Base-by-base conservation (phyloP, 2,329 filamentous ascomycete species). In the Chalaropsis ovoidea region DNA sequence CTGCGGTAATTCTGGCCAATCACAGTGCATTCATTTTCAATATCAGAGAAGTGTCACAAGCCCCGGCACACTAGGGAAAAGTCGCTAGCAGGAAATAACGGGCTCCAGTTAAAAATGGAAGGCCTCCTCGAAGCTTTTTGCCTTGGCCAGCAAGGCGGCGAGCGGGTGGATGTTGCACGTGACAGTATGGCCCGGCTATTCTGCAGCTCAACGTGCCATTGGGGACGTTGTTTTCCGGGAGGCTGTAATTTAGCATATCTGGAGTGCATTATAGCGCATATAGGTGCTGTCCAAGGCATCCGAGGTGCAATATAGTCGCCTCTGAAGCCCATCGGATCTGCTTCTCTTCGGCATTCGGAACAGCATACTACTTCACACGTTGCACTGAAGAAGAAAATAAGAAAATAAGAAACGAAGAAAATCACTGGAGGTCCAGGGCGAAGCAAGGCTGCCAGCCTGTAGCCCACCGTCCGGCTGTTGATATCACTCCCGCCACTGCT, bases 21-120 rank as follows among this genome's bases (percentile, higher is more conserved):
- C 63, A 67, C 17, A 43, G 52, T 17, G 10, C 64, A 19, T 62
- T 62, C 42, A 67, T 67, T 67, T 65, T 67, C 66, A 67, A 67
- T 67, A 58, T 58, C 61, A 49, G 39, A 39, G 39, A 64, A 58
- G 47, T 19, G n/a, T 58, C 22, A 49, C 62, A 65, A 31, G 39
- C 56, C 43, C 45, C 39, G 45, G 27, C 39, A 45, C 62, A 67
- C 56, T 45, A 62, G 56, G 42, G 47, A 62, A 61, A 54, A 61
- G 39, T 52, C 65, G 49, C 61, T 63, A 62, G 45, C 43, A 49
- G 31, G 19, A 58, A 58, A 60, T 47, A 41, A 41, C 22, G 22
- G 63, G 58, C 63, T 65, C 42, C 22, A 39, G 54, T 35, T 31
- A 35, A 58, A 47, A n/a, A n/a, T 58, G 24, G 54, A 17, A 39